Percentiles rank a stretch among this genome's conserved stretches.
These are phyloP conservation scores for Salix brachista DNA, from an alignment of 345 rosid species.

Conservation along the genomic window DNA sequence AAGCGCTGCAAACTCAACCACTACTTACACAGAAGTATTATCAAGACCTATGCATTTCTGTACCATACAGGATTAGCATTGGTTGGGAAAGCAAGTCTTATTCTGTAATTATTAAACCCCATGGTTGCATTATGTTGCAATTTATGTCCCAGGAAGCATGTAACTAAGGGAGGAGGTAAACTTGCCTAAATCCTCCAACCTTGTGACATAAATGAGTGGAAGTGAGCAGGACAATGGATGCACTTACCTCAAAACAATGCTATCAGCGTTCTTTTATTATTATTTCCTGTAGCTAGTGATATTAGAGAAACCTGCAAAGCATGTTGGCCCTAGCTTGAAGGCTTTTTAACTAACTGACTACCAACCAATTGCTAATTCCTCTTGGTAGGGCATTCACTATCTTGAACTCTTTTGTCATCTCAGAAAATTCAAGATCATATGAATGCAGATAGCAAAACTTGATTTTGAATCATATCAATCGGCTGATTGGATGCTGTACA, in stretches of 20 bases:
- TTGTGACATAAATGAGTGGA: neutral
- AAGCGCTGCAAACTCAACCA: neutral
- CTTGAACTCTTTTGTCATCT: neutral
- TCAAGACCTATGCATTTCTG: neutral
- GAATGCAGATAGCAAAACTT: neutral
- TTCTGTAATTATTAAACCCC: too few relatives aligned
- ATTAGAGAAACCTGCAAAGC: neutral
- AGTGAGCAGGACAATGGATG: neutral
- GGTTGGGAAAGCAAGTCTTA: too few relatives aligned
- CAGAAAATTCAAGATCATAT: neutral
- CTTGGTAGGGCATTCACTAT: neutral
- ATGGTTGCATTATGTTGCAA: too few relatives aligned
- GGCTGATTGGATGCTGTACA: neutral
- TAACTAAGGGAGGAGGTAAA: neutral
- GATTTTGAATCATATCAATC: neutral
- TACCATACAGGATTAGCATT: too few relatives aligned
- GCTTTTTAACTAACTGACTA: neutral
- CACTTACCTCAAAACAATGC: neutral
- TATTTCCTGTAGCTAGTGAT: neutral
- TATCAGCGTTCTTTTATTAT: neutral
- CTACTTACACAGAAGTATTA: neutral
- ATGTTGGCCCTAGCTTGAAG: neutral
- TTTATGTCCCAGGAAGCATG: neutral
- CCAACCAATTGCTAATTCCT: neutral
- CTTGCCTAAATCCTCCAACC: neutral